Evolutionary conservation across 371 early-diverging fungal genomes (phyloP).

Genomic region (Cokeromyces recurvatus): DNA sequence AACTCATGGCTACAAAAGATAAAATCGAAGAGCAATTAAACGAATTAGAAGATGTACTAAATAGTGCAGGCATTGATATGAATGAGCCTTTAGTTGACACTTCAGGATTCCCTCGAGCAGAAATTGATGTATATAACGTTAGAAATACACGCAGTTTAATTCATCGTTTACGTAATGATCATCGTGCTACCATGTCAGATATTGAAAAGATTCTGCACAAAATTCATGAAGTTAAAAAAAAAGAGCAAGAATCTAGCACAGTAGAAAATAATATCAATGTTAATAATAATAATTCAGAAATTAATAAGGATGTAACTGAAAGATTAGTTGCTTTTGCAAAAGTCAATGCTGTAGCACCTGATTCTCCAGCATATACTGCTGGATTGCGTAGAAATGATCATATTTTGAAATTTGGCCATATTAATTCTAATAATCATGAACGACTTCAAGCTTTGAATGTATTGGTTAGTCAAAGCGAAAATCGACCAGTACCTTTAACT

Average conservation of each 20-base stretch:
- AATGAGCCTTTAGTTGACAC: conserved; percentile 69
- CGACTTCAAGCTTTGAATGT: conserved; percentile 48
- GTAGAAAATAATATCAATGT: conserved; percentile 1
- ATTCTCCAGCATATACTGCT: conserved; percentile 73
- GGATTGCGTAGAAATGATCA: conserved; percentile 61
- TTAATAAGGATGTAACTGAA: neutral
- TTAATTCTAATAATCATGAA: conserved; percentile 45
- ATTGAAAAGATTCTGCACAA: conserved; percentile 66
- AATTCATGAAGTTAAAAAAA: conserved; percentile 51
- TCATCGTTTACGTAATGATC: conserved; percentile 69
- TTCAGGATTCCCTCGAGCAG: conserved; percentile 82
- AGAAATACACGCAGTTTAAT: conserved; percentile 56
- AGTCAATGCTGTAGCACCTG: conserved; percentile 78
- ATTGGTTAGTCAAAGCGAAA: conserved; percentile 53
- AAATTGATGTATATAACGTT: conserved; percentile 76
- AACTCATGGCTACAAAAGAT: conserved; percentile 57
- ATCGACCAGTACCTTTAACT: conserved; percentile 40
- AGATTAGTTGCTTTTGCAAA: conserved; percentile 54
- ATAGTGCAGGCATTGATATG: conserved; percentile 67
- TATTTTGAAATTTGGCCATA: conserved; percentile 58
- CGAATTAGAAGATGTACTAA: conserved; percentile 47
- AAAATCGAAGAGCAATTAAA: conserved; percentile 56
- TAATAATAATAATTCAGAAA: neutral
- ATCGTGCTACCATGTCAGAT: conserved; percentile 57
- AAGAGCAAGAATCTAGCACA: neutral